A percentile compares a stretch with the other conserved stretches of the same genome.
Conservation (phyloP, 2,329 filamentous ascomycete genomes). For the Pestalotiopsis sp. region DNA sequence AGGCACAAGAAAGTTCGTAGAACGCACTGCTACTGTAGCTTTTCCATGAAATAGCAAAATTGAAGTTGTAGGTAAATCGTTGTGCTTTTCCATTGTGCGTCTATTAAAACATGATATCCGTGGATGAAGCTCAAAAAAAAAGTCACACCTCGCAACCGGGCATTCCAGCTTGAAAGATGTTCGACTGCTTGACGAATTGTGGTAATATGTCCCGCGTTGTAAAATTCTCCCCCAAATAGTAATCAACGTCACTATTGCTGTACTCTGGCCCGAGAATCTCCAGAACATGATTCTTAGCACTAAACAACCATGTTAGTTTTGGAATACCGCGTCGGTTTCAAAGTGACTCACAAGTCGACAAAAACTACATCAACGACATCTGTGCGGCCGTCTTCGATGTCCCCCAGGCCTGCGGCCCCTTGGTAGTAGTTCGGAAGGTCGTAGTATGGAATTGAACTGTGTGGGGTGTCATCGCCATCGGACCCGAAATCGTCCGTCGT, state of each 20-base stretch:
- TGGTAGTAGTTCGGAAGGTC: slow-evolving; percentile 48
- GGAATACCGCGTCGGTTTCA: not conserved
- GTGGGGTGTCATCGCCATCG: slow-evolving; percentile 55
- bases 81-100: no score
- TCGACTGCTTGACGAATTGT: slow-evolving; percentile 33
- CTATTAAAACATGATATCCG: no score
- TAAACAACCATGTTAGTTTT: slow-evolving; percentile 14
- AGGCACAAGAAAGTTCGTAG: no score
- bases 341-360: slow-evolving; percentile 42
- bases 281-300: slow-evolving; percentile 34
- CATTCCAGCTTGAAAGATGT: slow-evolving; percentile 25
- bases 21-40: no score
- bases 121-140: no score
- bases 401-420: slow-evolving; percentile 47
- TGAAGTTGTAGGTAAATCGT: no score
- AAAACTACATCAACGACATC: slow-evolving; percentile 52
- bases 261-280: slow-evolving; percentile 32
- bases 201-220: slow-evolving; percentile 36
- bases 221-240: slow-evolving; percentile 38
- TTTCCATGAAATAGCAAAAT: no score
- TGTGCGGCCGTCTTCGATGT: slow-evolving; percentile 36
- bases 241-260: slow-evolving; percentile 30
- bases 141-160: no score
- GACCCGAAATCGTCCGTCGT: slow-evolving; percentile 57
- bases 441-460: slow-evolving; percentile 46